phyloP scores from a whole-genome alignment of 1,284 basidiomycete species.

The Moesziomyces globuligerus region DNA sequence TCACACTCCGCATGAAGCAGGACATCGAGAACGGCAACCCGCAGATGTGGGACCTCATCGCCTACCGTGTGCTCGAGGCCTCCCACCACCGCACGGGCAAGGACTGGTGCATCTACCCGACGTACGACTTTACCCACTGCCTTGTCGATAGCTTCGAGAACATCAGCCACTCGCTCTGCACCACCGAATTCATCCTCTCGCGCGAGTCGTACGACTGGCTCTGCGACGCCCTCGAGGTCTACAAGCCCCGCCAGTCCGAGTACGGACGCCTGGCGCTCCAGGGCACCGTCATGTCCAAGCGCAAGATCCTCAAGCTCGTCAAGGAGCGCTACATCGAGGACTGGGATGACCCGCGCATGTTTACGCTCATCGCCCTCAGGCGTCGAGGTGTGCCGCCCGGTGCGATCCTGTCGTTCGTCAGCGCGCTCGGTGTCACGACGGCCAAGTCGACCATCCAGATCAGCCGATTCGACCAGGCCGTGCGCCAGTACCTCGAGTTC shows the following conservation, averaged over 20 bases:
- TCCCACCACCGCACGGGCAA: slow-evolving; percentile 92
- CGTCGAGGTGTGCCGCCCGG: slow-evolving; percentile 94
- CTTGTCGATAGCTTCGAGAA: slow-evolving; percentile 98
- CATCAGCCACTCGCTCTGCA: slow-evolving; percentile 98
- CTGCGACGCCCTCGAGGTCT: slow-evolving; percentile 93
- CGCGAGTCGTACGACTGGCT: slow-evolving; percentile 99
- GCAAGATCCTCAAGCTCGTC: slow-evolving; percentile 91
- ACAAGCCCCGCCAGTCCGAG: slow-evolving; percentile 98
- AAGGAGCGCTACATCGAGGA: slow-evolving; percentile 83
- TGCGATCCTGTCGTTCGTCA: slow-evolving; percentile 92
- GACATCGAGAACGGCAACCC: slow-evolving; percentile 88
- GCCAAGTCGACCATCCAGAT: slow-evolving; percentile 82
- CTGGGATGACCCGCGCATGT: slow-evolving; percentile 99
- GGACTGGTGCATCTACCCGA: slow-evolving; percentile 88
- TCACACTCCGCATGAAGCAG: slow-evolving; percentile 96
- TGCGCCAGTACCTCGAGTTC: slow-evolving; percentile 89
- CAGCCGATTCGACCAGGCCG: slow-evolving; percentile 86
- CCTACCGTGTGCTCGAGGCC: slow-evolving; percentile 90
- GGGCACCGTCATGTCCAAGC: slow-evolving; percentile 96
- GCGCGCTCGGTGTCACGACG: slow-evolving; percentile 90
- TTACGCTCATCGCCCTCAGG: slow-evolving; percentile 93
- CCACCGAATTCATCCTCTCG: slow-evolving; percentile 94
- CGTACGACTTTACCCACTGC: slow-evolving; percentile 99
- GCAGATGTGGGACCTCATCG: slow-evolving; percentile 99
- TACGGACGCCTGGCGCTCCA: slow-evolving; percentile 93